These are phyloP conservation scores for Rosellinia necatrix DNA, from an alignment of 2,329 filamentous ascomycete species.

Conservation along the genomic window DNA sequence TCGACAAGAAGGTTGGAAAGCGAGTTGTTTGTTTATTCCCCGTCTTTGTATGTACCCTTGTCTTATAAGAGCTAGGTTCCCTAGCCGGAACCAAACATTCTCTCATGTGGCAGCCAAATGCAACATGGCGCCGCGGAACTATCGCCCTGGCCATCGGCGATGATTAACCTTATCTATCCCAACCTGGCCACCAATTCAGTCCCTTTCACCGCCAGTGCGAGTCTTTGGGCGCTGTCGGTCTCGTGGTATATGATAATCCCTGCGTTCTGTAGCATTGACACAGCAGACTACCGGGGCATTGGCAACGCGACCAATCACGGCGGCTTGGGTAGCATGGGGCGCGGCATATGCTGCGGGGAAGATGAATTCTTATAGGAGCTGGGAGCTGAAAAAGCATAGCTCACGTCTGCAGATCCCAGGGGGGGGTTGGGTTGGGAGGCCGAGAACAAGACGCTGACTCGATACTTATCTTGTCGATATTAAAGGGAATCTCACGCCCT, in stretches of 20 bases:
- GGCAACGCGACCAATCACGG: conserved; percentile 9
- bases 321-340: not conserved
- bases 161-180: not conserved
- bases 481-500: not conserved
- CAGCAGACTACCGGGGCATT: not conserved
- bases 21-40: no score
- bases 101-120: not conserved
- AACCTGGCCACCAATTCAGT: no score
- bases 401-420: not conserved
- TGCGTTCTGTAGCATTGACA: not conserved
- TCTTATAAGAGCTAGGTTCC: not conserved
- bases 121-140: not conserved
- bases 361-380: not conserved
- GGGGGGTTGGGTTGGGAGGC: no score
- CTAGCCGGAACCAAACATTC: not conserved
- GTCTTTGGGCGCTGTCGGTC: conserved; percentile 15
- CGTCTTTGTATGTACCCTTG: no score
- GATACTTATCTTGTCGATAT: conserved; percentile 1
- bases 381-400: not conserved
- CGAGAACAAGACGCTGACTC: no score
- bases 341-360: conserved; percentile 16
- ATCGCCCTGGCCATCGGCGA: not conserved
- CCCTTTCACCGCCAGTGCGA: conserved; percentile 14
- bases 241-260: conserved; percentile 7
- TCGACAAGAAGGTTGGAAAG: no score